Evolutionary conservation across 805 yeast genomes (phyloP).

Genomic region (Wickerhamia fluorescens): DNA sequence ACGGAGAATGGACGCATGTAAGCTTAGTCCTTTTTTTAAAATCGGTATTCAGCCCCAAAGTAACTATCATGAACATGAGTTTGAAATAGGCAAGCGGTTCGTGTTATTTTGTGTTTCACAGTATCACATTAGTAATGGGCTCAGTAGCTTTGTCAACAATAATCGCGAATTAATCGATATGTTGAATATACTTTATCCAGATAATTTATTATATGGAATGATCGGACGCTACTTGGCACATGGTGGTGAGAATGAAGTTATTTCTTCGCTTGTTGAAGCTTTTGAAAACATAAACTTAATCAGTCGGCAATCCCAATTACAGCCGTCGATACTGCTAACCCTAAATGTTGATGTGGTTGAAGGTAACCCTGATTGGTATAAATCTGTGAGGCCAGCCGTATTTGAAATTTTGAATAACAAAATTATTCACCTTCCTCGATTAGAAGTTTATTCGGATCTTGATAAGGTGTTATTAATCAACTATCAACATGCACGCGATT

Average conservation of each 20-base stretch:
- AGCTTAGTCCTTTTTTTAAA: no score
- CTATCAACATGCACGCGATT: conserved; percentile 9
- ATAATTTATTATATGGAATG: conserved; percentile 1
- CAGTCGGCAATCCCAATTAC: no score
- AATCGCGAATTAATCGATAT: conserved; percentile 2
- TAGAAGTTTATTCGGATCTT: conserved; percentile 2
- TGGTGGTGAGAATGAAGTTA: not conserved
- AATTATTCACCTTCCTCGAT: conserved; percentile 2
- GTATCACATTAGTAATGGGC: conserved; percentile 6
- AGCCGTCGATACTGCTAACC: no score
- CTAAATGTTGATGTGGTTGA: no score
- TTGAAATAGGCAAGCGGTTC: conserved; percentile 1
- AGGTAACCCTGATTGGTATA: conserved; percentile 1
- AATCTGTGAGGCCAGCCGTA: not conserved
- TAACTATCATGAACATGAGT: no score
- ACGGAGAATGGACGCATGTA: no score
- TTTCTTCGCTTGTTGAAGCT: not conserved
- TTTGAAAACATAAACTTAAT: no score
- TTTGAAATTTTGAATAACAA: not conserved
- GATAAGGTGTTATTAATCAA: conserved; percentile 7
- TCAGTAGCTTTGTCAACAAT: conserved; percentile 7
- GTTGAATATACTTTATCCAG: conserved; percentile 1
- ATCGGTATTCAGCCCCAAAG: no score
- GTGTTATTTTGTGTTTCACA: conserved; percentile 3
- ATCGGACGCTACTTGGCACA: not conserved